Conservation (phyloP, 805 yeast species). For the Kuraishia ogatae region DNA sequence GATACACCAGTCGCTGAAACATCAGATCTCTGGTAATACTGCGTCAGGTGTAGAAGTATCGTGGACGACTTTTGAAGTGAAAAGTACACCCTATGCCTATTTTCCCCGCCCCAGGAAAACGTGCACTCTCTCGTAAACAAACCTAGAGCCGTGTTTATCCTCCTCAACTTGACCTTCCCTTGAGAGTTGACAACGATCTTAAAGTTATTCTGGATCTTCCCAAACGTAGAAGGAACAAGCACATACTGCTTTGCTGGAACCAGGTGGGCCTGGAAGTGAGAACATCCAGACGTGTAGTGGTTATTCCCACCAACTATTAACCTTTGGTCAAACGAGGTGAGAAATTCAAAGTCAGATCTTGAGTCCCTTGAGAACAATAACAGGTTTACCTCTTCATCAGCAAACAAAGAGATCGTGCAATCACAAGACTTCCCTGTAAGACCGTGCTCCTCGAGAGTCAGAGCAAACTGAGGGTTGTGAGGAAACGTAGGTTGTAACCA, state of each 20-base stretch:
- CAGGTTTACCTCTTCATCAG: neutral
- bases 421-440: neutral
- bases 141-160: neutral
- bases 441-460: neutral
- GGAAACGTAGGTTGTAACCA: neutral
- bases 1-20: neutral
- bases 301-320: neutral
- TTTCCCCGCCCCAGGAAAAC: neutral
- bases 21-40: neutral
- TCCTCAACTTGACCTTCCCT: neutral
- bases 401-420: neutral
- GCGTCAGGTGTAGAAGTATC: neutral
- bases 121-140: neutral
- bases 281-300: neutral
- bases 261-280: neutral
- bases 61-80: neutral
- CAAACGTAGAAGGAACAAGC: neutral
- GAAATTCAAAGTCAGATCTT: neutral
- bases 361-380: neutral
- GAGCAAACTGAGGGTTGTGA: constrained; percentile 5
- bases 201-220: neutral
- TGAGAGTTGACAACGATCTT: neutral
- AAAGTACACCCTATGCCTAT: neutral
- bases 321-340: neutral
- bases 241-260: neutral